Evolutionary conservation across 2,329 filamentous ascomycete genomes (phyloP), one percentile per base, ranked within the genome.

Genomic region (Scopulariopsis brevicaulis): DNA sequence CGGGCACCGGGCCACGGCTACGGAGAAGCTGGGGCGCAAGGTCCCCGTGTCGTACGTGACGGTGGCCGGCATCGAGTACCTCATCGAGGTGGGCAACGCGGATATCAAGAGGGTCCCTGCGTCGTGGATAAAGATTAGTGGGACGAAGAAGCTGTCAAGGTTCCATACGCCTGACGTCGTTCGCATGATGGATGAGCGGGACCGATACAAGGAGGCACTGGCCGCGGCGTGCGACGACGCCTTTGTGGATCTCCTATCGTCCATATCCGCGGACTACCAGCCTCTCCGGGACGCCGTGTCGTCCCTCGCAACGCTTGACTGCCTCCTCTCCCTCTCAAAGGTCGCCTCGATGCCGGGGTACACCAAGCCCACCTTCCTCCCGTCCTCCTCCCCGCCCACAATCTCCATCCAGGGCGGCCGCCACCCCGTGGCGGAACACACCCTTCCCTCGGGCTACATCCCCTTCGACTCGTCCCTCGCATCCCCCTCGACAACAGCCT

Each of bases 161-260:
- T 99, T 97, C 70, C 94, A 99, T 72, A 94, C 94, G 0, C 94
- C 94, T 4, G 87, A 96, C 64, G 90, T 96, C 25, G 80, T 96
- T 54, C 83, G 84, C 61, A 79, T 96, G 64, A 81, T 96, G 20
- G 84, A 85, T 50, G 91, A 96, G 71, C 84, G 94, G 51, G 94
- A 97, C 69, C 93, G 96, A 66, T 89, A 96, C 73, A 96, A 93
- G 67, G 94, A 99, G 71, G 87, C 90, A 2, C 82, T 99, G 14
- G 90, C 91, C 2, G 91, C 91, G 11, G 92, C 93, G 50, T 99
- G 94, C 69, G 92, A 97, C 66, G 76, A 78, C 32, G 93, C 93
- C 4, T 99, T 94, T 71, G 74, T 75, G 4, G 75, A 78, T 15
- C 79, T 97, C 5, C 81, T 97, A 10, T 70, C 77, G 3, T 81